Evolutionary conservation across 768 basidiomycete species (phyloP).

Genomic region (Auriscalpium vulgare): DNA sequence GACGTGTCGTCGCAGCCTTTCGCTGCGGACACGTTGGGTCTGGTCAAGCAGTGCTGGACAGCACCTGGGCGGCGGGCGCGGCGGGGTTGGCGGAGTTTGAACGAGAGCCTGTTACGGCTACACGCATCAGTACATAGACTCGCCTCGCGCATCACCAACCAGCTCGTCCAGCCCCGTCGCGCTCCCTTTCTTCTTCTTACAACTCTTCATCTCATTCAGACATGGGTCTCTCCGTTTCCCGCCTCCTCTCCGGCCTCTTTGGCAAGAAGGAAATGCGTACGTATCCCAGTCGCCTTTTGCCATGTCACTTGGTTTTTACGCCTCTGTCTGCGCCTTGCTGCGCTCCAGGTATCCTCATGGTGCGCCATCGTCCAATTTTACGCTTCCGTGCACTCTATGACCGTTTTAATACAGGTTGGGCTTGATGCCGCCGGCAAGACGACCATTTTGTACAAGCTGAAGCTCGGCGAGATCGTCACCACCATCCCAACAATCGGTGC

Average conservation of each 20-base stretch:
- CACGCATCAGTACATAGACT: not conserved
- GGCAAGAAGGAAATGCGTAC: slow-evolving; percentile 99
- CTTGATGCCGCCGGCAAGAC: slow-evolving; percentile 99
- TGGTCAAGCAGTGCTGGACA: too few species aligned
- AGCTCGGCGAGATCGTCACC: slow-evolving; percentile 99
- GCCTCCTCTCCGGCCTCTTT: slow-evolving; percentile 75
- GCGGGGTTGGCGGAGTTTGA: slow-evolving; percentile 1
- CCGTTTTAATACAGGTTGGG: slow-evolving; percentile 60
- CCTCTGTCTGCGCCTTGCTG: slow-evolving; percentile 17
- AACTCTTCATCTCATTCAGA: not conserved
- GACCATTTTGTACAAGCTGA: slow-evolving; percentile 97
- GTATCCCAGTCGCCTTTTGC: slow-evolving; percentile 30
- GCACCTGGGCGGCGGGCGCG: not conserved
- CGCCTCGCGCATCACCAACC: slow-evolving; percentile 7
- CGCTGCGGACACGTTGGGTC: too few species aligned
- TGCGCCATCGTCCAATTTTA: slow-evolving; percentile 23
- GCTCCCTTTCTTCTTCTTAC: slow-evolving; percentile 1
- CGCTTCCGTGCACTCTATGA: not conserved
- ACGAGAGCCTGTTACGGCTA: slow-evolving; percentile 6
- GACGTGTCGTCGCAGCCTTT: too few species aligned
- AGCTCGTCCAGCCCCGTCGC: not conserved
- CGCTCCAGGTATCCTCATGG: slow-evolving; percentile 90
- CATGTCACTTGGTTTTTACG: slow-evolving; percentile 16
- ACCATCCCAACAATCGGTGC: slow-evolving; percentile 99
- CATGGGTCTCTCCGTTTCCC: slow-evolving; percentile 78